Base-by-base conservation (phyloP, 805 yeast species). In the Candida germanica region DNA sequence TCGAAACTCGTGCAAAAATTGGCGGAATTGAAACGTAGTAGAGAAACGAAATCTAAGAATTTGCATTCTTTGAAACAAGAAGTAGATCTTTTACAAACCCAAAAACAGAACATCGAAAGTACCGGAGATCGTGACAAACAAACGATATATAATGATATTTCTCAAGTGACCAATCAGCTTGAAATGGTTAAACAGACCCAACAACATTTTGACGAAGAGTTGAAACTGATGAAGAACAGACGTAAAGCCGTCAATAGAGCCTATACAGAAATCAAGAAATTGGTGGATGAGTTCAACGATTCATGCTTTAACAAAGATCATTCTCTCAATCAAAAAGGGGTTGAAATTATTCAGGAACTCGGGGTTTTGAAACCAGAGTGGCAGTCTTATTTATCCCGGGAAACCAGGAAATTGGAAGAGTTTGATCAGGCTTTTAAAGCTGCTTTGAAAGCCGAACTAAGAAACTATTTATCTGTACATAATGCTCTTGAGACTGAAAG, bases 291-390 rank as follows among this genome's bases (percentile, higher is more conserved):
- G 3, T 52, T 59, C 30, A 52, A 48, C 22, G 47, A 44, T 17
- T 25, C 42, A n/a, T 34, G 36, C 7, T 63, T 63, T 40, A 54
- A 51, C 24, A 59, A 58, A 24, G 69, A 64, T 32, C 63, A 62
- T 9, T 36, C 50, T 1, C 39, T 67, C 14, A 51, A 53, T 15
- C 46, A 44, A 16, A 44, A 43, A 6, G 59, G 61, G 3, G 30
- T 48, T n/a, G 68, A 60, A 7, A 33, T 52, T 1, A 33, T 64
- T 6, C 38, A 44, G 12, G 47, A 51, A 23, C 46, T 66, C 3
- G 49, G 49, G 28, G 39, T 41, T 17, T 35, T 60, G n/a, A 45
- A 42, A 28, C 71, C 71, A 8, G 51, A 54, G 4, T 66, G 72
- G 73, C 51, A 50, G 26, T 43, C 42, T 10, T 65, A 62, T 14